A percentile compares a stretch with the other conserved stretches of the same genome.
phyloP scores from a whole-genome alignment of 192 early-diverging fungal species.

The Coemansia biformis region DNA sequence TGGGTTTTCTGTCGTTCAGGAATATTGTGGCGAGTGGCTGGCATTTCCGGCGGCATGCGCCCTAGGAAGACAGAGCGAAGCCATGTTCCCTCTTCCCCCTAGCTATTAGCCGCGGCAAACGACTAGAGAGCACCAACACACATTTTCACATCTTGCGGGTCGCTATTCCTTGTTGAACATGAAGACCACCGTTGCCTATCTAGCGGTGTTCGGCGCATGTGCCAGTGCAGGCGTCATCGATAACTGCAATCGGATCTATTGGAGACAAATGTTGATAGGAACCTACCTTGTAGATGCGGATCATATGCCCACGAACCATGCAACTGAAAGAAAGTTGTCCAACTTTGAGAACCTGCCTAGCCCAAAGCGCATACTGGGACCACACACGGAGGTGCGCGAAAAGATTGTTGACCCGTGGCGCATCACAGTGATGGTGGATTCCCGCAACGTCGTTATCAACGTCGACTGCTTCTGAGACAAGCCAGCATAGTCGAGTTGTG shows the following conservation, averaged over 20 bases:
- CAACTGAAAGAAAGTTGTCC: conserved; percentile 16
- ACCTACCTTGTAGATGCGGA: conserved; percentile 17
- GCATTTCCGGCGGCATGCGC: too few species aligned
- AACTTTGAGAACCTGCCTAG: conserved; percentile 16
- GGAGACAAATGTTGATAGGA: conserved; percentile 23
- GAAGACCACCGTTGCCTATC: too few species aligned
- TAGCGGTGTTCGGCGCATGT: too few species aligned
- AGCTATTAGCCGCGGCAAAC: too few species aligned
- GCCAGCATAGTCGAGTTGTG: too few species aligned
- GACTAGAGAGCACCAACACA: too few species aligned
- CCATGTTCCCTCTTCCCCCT: too few species aligned
- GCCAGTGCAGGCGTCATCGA: not conserved
- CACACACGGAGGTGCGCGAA: conserved; percentile 20
- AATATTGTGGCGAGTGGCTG: too few species aligned
- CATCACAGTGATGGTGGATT: conserved; percentile 31
- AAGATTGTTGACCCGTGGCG: conserved; percentile 20
- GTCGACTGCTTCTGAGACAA: conserved; percentile 28
- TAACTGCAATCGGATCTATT: conserved; percentile 37
- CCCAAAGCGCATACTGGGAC: conserved; percentile 28
- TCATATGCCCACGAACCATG: conserved; percentile 12
- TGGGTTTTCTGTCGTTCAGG: too few species aligned
- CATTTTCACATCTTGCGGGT: too few species aligned
- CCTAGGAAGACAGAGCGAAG: too few species aligned
- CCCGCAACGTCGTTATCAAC: conserved; percentile 19
- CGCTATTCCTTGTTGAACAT: too few species aligned